Evolutionary conservation across 495 filamentous ascomycete species (phyloP), one percentile per base, ranked within the genome.

Genomic region (Aspergillus biplanus): DNA sequence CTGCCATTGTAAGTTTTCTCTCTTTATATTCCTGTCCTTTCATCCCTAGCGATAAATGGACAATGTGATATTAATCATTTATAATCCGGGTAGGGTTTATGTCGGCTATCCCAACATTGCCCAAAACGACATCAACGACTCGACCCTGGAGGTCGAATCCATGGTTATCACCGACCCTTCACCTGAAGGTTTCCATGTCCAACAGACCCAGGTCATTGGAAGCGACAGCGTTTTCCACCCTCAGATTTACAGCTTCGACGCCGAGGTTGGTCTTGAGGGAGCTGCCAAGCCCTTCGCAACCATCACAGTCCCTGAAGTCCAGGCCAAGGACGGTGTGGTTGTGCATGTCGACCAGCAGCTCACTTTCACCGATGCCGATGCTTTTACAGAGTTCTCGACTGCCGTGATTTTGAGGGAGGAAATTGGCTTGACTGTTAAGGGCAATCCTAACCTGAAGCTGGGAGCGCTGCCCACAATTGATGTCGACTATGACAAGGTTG

Each of bases 31-130:
- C 21, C 21, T 27, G 21, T 27, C 21, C 21, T 27, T 2, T 27
- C 21, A 27, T 32, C 35, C 18, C 31, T 7, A 27, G 27, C 32
- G 6, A 50, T 50, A 21, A 18, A 50, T 21, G 18, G 47, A 50
- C n/a, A 9, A 9, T 1, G 9, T 58, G 56, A 15, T 7, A 27
- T 21, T 54, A 31, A 61, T 48, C 8, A 48, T 33, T 9, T 31
- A 27, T 27, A 1, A 15, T 9, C 33, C 31, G 16, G 39, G 59
- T 71, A 94, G 91, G 46, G 72, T 92, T 54, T 88, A 89, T 65
- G 90, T 92, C 61, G 90, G 73, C 6, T 87, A 91, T 47, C 90
- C 90, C 54, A 82, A 84, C 57, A 90, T 91, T 59, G 89, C 90
- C 27, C 90, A 93, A 71, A 42, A 76, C 50, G 86, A 86, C 69